These are phyloP conservation scores for Exophiala sideris DNA, from an alignment of 2,329 filamentous ascomycete species.

Conservation along the genomic window DNA sequence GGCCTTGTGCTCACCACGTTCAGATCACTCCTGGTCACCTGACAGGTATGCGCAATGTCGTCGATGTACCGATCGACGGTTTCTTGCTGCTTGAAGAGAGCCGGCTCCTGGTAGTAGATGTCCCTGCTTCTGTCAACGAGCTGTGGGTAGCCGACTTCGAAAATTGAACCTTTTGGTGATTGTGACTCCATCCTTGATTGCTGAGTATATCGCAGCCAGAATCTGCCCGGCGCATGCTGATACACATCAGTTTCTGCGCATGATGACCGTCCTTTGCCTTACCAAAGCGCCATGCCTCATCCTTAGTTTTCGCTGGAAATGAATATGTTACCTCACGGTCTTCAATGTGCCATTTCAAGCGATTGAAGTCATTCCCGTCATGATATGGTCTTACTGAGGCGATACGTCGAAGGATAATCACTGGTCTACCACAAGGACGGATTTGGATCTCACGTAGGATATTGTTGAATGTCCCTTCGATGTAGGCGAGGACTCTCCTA, in stretches of 20 bases:
- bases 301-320: slow-evolving; percentile 54
- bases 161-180: slow-evolving; percentile 55
- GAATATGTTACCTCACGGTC: slow-evolving; percentile 36
- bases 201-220: slow-evolving; percentile 53
- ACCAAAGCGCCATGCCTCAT: slow-evolving; percentile 60
- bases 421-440: slow-evolving; percentile 29
- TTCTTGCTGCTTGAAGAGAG: slow-evolving; percentile 55
- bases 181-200: slow-evolving; percentile 45
- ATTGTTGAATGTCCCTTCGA: slow-evolving; percentile 21
- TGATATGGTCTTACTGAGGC: slow-evolving; percentile 32
- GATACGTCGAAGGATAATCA: slow-evolving; percentile 28
- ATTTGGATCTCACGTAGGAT: slow-evolving; percentile 20
- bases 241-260: slow-evolving; percentile 1
- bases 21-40: slow-evolving; percentile 51
- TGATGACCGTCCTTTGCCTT: slow-evolving; percentile 23
- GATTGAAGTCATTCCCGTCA: slow-evolving; percentile 30
- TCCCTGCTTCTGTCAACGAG: slow-evolving; percentile 44
- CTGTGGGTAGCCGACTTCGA: slow-evolving; percentile 1
- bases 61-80: slow-evolving; percentile 59
- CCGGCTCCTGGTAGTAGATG: slow-evolving; percentile 61
- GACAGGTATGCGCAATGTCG: slow-evolving; percentile 59
- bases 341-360: slow-evolving; percentile 17
- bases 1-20: slow-evolving; percentile 50
- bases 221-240: slow-evolving; percentile 38
- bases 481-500: slow-evolving; percentile 22